These are phyloP conservation scores for Beauveria pseudobassiana DNA, from an alignment of 2,329 filamentous ascomycete species.

Conservation along the genomic window DNA sequence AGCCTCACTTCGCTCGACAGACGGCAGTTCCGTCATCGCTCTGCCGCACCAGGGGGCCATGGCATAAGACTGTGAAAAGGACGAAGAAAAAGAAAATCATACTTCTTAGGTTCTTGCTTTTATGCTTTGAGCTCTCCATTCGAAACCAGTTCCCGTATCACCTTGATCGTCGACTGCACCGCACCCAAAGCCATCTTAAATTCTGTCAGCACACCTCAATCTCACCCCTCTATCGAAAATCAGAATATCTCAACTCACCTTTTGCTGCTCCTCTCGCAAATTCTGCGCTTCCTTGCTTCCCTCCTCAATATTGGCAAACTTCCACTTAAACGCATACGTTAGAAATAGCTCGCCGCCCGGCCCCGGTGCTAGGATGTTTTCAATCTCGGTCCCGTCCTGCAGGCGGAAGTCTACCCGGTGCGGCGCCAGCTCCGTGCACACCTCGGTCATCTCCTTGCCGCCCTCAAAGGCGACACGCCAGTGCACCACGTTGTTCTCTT, in stretches of 20 bases:
- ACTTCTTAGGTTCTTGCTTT: neutral
- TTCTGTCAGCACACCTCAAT: neutral
- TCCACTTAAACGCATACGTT: constrained; percentile 28
- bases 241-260: constrained; percentile 15
- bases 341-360: constrained; percentile 20
- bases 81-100: neutral
- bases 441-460: constrained; percentile 18
- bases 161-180: constrained; percentile 21
- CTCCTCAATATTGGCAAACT: constrained; percentile 16
- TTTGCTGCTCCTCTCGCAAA: constrained; percentile 16
- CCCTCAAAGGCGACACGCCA: constrained; percentile 19
- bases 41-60: neutral
- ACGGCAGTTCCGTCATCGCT: neutral
- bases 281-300: constrained; percentile 17
- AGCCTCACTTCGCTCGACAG: neutral
- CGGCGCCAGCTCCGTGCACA: constrained; percentile 23
- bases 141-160: constrained; percentile 18
- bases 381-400: constrained; percentile 23
- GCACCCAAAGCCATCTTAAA: constrained; percentile 20
- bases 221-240: neutral
- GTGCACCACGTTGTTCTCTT: constrained; percentile 10
- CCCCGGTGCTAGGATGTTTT: constrained; percentile 24
- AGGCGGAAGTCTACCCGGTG: constrained; percentile 23
- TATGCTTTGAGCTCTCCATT: constrained; percentile 14
- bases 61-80: neutral